Conservation (phyloP, 345 rosid species). For the Linum tenue region DNA sequence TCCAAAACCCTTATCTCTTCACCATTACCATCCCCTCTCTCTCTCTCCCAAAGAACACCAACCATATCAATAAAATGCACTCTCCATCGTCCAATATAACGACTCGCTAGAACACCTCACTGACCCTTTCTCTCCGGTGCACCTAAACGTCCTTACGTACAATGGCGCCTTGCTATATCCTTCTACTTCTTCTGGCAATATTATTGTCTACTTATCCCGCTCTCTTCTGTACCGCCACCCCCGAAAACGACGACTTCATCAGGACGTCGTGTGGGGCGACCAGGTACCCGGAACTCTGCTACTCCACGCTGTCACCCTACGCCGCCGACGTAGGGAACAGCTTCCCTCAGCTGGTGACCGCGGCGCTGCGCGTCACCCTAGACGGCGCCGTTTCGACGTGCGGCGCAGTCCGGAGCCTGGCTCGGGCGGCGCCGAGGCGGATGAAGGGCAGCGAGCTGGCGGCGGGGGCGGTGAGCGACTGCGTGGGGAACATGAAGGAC, state of each 20-base stretch:
- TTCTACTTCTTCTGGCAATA: too few species aligned
- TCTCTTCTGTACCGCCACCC: too few species aligned
- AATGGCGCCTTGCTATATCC: too few species aligned
- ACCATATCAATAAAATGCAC: too few species aligned
- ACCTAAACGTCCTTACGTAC: too few species aligned
- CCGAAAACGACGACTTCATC: conserved; percentile 13
- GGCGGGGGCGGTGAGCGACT: conserved; percentile 27
- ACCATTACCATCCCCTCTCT: too few species aligned
- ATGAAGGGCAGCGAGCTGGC: conserved; percentile 10
- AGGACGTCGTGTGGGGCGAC: conserved; percentile 31
- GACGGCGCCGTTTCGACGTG: conserved; percentile 13
- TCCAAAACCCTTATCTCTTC: too few species aligned
- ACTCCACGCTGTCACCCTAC: conserved; percentile 27
- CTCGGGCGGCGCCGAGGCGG: neutral
- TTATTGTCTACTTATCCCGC: too few species aligned
- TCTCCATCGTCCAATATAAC: too few species aligned
- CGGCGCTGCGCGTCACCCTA: conserved; percentile 26
- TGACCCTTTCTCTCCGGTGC: too few species aligned
- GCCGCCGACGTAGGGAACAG: conserved; percentile 18
- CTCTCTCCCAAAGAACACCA: too few species aligned
- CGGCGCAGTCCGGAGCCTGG: conserved; percentile 9
- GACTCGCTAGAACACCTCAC: too few species aligned
- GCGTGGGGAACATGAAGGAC: conserved; percentile 27
- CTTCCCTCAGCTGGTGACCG: conserved; percentile 24
- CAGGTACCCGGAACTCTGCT: conserved; percentile 30